These are phyloP conservation scores for Acarospora socialis DNA, from an alignment of 2,329 filamentous ascomycete genomes.

Conservation along the genomic window DNA sequence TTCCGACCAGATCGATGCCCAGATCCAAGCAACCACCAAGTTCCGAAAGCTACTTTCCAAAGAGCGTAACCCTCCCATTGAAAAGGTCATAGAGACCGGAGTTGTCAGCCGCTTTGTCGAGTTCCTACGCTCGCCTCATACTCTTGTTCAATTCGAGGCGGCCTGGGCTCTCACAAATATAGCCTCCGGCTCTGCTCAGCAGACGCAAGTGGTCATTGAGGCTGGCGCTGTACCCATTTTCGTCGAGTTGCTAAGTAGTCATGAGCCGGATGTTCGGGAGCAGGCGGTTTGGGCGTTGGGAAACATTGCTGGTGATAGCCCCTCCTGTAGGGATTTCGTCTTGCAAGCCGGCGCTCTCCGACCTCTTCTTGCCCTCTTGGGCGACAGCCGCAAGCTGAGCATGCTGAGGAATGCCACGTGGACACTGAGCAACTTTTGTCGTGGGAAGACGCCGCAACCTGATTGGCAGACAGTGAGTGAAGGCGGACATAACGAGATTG, in stretches of 20 bases:
- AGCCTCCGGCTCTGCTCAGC: slow-evolving; percentile 87
- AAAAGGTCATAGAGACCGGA: slow-evolving; percentile 97
- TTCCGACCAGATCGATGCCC: slow-evolving; percentile 94
- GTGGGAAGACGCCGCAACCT: slow-evolving; percentile 96
- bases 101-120: slow-evolving; percentile 96
- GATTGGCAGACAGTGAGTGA: slow-evolving; percentile 84
- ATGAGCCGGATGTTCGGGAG: slow-evolving; percentile 92
- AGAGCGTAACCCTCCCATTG: slow-evolving; percentile 96
- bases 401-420: slow-evolving; percentile 98
- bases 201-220: slow-evolving; percentile 98
- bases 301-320: slow-evolving; percentile 98
- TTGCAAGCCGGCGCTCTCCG: slow-evolving; percentile 80
- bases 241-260: slow-evolving; percentile 86
- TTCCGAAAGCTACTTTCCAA: slow-evolving; percentile 97
- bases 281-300: slow-evolving; percentile 97
- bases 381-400: slow-evolving; percentile 95
- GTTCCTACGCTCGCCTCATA: slow-evolving; percentile 94
- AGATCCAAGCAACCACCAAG: slow-evolving; percentile 95
- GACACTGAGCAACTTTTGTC: slow-evolving; percentile 99
- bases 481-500: slow-evolving; percentile 3
- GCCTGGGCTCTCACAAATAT: slow-evolving; percentile 99
- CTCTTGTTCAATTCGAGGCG: slow-evolving; percentile 95
- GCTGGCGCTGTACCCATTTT: slow-evolving; percentile 97
- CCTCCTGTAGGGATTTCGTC: slow-evolving; percentile 92
- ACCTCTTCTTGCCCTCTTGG: slow-evolving; percentile 75